These are phyloP conservation scores for Hypseocharis bilobata DNA, from an alignment of 441 rosid genomes.

Conservation along the genomic window DNA sequence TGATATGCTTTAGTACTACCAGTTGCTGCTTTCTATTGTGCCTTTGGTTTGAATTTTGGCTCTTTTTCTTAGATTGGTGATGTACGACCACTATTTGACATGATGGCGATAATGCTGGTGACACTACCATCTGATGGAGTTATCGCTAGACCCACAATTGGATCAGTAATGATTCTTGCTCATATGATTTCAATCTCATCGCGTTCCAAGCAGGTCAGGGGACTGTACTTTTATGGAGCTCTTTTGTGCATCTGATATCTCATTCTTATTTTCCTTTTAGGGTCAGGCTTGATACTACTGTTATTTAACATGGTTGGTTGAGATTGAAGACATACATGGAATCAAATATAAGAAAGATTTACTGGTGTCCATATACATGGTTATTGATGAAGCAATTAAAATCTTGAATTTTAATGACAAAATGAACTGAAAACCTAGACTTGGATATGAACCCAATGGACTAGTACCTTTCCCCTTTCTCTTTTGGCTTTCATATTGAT, in stretches of 20 bases:
- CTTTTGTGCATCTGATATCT: not conserved
- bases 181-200: conserved; percentile 63
- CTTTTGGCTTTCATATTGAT: not conserved
- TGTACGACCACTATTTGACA: conserved; percentile 51
- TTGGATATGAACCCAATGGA: no score
- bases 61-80: conserved; percentile 45
- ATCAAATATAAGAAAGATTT: not conserved
- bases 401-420: not conserved
- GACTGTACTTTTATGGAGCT: not conserved
- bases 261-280: conserved; percentile 1
- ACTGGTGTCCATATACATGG: not conserved
- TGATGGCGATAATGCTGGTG: conserved; percentile 79
- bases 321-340: not conserved
- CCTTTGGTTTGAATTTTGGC: conserved; percentile 16
- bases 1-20: not conserved
- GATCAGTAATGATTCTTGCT: conserved; percentile 72
- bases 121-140: conserved; percentile 68
- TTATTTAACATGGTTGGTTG: not conserved
- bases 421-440: no score
- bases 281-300: not conserved
- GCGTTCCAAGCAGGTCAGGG: conserved; percentile 54
- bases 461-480: not conserved
- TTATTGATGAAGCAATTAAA: not conserved
- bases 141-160: conserved; percentile 66
- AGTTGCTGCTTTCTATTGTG: conserved; percentile 13